Conservation (phyloP, 257 asterid species). For the Capsicum baccatum region DNA sequence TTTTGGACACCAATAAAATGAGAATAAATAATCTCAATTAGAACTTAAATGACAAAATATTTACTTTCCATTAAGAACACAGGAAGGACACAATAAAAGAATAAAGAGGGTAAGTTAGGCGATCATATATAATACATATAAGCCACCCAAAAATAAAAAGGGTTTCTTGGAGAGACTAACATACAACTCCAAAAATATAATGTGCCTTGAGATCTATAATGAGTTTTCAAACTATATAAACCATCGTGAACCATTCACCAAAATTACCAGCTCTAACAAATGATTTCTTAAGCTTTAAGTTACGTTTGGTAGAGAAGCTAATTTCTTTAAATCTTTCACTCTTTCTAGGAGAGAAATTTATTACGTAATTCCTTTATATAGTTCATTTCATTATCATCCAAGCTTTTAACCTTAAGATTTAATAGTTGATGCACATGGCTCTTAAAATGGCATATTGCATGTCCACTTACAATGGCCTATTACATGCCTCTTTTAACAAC, state of each 20-base stretch:
- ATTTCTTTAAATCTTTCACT: not conserved
- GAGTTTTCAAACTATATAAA: conserved; percentile 48
- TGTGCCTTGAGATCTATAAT: not conserved
- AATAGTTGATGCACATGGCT: not conserved
- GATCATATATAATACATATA: no score
- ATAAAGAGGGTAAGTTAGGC: no score
- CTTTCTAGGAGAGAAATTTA: not conserved
- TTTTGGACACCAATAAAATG: no score
- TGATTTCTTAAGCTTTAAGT: not conserved
- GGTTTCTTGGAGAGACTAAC: no score
- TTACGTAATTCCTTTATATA: not conserved
- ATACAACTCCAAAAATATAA: no score
- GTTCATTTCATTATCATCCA: not conserved
- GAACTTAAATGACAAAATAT: no score
- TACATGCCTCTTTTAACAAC: not conserved
- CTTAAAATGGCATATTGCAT: conserved; percentile 8
- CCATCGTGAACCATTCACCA: conserved; percentile 47
- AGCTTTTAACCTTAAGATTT: no score
- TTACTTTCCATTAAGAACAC: no score
- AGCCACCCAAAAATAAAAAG: no score
- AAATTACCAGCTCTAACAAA: conserved; percentile 39
- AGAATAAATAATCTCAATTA: no score
- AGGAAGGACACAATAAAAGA: no score
- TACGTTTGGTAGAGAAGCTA: not conserved
- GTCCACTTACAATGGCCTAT: not conserved